These are phyloP conservation scores for Penicillium sp. DNA, from an alignment of 2,329 filamentous ascomycete genomes.

Conservation along the genomic window DNA sequence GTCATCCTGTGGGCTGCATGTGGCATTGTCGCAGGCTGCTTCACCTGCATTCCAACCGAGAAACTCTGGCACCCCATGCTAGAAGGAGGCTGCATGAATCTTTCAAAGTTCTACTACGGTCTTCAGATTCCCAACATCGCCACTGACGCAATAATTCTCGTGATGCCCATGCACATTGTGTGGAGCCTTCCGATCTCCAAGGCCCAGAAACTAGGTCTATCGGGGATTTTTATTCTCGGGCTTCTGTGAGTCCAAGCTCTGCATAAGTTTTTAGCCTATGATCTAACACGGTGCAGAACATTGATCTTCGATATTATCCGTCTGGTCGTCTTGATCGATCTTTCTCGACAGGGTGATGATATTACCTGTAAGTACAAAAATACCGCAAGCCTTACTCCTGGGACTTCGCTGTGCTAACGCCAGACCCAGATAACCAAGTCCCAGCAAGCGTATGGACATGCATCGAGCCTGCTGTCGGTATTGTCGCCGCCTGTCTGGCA, in stretches of 20 bases:
- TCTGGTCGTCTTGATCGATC: constrained; percentile 25
- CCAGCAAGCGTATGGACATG: constrained; percentile 32
- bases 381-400: neutral
- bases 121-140: constrained; percentile 32
- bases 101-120: constrained; percentile 29
- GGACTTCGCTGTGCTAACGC: neutral
- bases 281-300: constrained; percentile 12
- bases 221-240: constrained; percentile 29
- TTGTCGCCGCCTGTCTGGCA: constrained; percentile 28
- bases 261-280: neutral
- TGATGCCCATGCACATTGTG: constrained; percentile 28
- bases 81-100: constrained; percentile 27
- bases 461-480: constrained; percentile 32
- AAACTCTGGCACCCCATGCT: constrained; percentile 26
- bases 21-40: constrained; percentile 25
- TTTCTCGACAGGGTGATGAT: constrained; percentile 22
- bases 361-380: constrained; percentile 23
- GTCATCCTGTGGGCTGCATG: constrained; percentile 28
- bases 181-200: constrained; percentile 28
- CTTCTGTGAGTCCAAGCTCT: constrained; percentile 19
- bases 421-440: constrained; percentile 26
- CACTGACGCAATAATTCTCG: constrained; percentile 31
- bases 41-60: constrained; percentile 28
- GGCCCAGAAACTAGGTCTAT: constrained; percentile 23
- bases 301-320: constrained; percentile 30